Base-by-base conservation (phyloP, 1,139 yeast species). In the Suhomyces chickasaworum region DNA sequence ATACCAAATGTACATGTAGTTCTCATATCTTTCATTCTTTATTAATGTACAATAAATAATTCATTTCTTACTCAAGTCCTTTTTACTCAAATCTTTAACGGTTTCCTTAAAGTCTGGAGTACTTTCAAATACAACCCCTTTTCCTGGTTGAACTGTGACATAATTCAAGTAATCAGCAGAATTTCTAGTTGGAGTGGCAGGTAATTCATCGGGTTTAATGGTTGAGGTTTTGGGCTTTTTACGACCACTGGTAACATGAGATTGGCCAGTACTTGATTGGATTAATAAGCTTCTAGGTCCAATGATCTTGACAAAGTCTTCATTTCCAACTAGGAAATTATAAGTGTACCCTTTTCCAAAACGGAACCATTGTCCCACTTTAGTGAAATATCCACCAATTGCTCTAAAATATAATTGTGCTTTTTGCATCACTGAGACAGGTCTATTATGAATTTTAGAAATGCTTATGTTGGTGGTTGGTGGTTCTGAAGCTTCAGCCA, bases 201-300 rank as follows among this genome's bases (percentile, higher is more conserved):
- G n/a, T n/a, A n/a, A n/a, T 9, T 4, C 33, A 2, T 23, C 13
- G n/a, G 21, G 18, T 16, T 22, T 7, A 4, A 12, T 35, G n/a
- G 12, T 9, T 13, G 34, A 13, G n/a, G n/a, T n/a, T 17, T 20
- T 27, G 10, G 46, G 42, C 5, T 36, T 20, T 21, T 30, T 39
- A 18, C 31, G 34, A 7, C 44, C 37, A n/a, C 29, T 39, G 4
- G 29, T 29, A 7, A 44, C 5, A 10, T 41, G 35, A 2, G 31
- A 10, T n/a, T 30, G 33, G 2, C 47, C 50, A 1, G 57, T 55
- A 42, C 61, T 66, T 15, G 77, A 70, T 53, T 81, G 84, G 10
- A 83, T 57, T 38, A 83, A 60, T 6, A 83, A 54, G 34, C 73
- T 76, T 47, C 86, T 71, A 13, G 87, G 86, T 0, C 88, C 88